Evolutionary conservation across 208 protist species (phyloP), one percentile per base, ranked within the genome.

Genomic region (Leishmania turanica): DNA sequence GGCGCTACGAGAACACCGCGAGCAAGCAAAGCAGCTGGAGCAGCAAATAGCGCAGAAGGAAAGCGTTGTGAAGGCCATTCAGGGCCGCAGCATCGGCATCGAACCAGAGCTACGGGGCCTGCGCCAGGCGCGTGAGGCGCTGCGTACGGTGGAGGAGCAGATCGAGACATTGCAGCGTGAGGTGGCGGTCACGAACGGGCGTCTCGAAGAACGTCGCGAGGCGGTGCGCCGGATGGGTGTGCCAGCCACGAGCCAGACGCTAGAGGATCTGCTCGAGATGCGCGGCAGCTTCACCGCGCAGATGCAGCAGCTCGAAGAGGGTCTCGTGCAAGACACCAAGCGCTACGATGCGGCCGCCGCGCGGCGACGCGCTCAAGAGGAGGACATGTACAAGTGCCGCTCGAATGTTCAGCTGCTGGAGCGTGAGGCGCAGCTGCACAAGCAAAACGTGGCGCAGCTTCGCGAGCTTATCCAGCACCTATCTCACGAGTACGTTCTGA

Each of bases 1-100:
- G 85, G 87, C 91, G 62, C 83, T 97, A 40, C 91, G 90, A 21
- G 92, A 96, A 75, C 93, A 98, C 84, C 80, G 91, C 76, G 91
- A 94, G 69, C 91, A 96, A 84, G 93, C 95, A 37, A 83, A 87
- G 78, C 85, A 90, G 77, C 87, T 98, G 34, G 54, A 87, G 51
- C 75, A 78, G 56, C 87, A 93, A 21, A 90, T 98, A 27, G 65
- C 86, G 17, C 73, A 80, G 11, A 97, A 96, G 77, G 91, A 98
- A 77, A 83, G 82, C 27, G 74, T 83, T 11, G 76, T 96, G 15
- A 69, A 69, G 11, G 72, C 76, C 24, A 89, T 96, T 37, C 78
- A 89, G 68, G 60, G 56, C 37, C 88, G 88, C 60, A 90, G 80
- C 75, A 88, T 81, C 34, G 66, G 73, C 64, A 81, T 93, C 24